Percentiles rank a stretch among this genome's conserved stretches.
Conservation (phyloP, 495 filamentous ascomycete species). For the Lepidopterella palustris region DNA sequence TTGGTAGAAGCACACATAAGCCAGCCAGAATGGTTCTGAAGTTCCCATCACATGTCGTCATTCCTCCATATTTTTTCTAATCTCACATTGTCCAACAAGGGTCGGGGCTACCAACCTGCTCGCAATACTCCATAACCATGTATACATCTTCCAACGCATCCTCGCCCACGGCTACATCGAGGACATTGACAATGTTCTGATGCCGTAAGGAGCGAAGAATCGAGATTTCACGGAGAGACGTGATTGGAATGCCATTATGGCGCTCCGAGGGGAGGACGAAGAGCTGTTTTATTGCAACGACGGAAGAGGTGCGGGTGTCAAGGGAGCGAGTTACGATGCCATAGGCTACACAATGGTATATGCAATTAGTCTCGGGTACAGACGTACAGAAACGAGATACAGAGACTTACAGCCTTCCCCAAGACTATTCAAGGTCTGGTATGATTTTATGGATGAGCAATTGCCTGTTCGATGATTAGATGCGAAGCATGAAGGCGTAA, state of each 20-base stretch:
- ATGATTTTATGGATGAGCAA: slow-evolving; percentile 38
- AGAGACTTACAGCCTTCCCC: slow-evolving; percentile 41
- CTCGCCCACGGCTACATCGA: slow-evolving; percentile 41
- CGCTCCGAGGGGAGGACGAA: slow-evolving; percentile 39
- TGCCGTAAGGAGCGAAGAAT: slow-evolving; percentile 42
- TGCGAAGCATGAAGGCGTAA: neutral
- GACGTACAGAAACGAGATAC: neutral
- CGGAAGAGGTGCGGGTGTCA: slow-evolving; percentile 32
- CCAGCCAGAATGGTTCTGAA: slow-evolving; percentile 40
- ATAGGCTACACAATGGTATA: slow-evolving; percentile 31
- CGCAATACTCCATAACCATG: slow-evolving; percentile 48
- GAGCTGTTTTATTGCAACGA: slow-evolving; percentile 44
- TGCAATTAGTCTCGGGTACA: neutral
- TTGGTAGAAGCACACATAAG: slow-evolving; percentile 41
- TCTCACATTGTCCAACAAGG: neutral
- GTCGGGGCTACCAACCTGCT: slow-evolving; percentile 41
- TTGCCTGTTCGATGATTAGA: slow-evolving; percentile 30
- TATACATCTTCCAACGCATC: slow-evolving; percentile 39
- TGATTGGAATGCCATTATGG: slow-evolving; percentile 45
- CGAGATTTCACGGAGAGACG: slow-evolving; percentile 43
- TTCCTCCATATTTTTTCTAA: slow-evolving; percentile 5
- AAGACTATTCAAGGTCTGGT: slow-evolving; percentile 40
- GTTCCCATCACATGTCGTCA: slow-evolving; percentile 8
- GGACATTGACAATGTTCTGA: slow-evolving; percentile 41
- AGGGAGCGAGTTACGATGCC: slow-evolving; percentile 42